Evolutionary conservation across 164 flowering plant genomes (phyloP).

Genomic region (Umbilicus rupestris): DNA sequence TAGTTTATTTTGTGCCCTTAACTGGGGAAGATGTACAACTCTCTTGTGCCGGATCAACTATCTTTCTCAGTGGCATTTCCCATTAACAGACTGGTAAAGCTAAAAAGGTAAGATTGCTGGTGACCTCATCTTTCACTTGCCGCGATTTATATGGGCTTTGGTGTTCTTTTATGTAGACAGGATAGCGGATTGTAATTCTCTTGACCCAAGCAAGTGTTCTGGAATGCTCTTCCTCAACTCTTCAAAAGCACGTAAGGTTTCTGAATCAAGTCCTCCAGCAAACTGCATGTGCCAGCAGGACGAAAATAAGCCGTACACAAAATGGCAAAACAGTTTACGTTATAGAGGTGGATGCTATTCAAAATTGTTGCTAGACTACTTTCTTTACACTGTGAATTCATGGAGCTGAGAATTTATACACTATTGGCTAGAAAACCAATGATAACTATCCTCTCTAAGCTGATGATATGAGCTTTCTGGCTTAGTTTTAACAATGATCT

Average conservation of each 20-base stretch:
- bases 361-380: background rate
- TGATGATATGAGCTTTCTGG: background rate
- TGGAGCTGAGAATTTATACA: background rate
- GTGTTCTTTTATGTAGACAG: background rate
- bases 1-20: too few species aligned
- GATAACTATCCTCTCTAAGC: too few species aligned
- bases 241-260: slow-evolving; percentile 56
- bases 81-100: too few species aligned
- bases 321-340: background rate
- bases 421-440: background rate
- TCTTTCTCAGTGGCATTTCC: too few species aligned
- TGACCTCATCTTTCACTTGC: background rate
- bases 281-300: slow-evolving; percentile 29
- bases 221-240: slow-evolving; percentile 52
- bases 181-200: slow-evolving; percentile 16
- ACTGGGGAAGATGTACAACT: too few species aligned
- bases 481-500: background rate
- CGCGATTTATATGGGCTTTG: slow-evolving; percentile 6
- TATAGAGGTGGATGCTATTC: background rate
- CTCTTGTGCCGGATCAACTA: too few species aligned
- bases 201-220: slow-evolving; percentile 25
- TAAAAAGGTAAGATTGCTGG: background rate
- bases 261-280: slow-evolving; percentile 67
- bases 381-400: background rate
- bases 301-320: background rate